Percentiles rank a stretch among this genome's conserved stretches.
phyloP scores from a whole-genome alignment of 345 rosid species.

The Odontarrhena argentea region DNA sequence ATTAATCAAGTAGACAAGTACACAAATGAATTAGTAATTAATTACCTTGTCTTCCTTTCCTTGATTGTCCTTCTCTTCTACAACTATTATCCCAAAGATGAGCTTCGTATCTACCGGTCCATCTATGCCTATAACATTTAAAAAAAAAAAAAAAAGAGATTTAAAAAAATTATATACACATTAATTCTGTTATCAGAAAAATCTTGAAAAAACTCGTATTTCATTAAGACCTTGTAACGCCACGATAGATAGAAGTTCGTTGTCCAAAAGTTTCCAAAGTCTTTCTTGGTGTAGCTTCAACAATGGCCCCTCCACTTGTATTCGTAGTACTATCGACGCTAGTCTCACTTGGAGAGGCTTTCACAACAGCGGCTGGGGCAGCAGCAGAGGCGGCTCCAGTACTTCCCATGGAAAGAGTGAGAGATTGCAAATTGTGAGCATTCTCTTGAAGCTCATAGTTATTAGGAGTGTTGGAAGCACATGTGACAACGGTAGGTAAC shows the following conservation, averaged over 20 bases:
- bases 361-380: slow-evolving; percentile 35
- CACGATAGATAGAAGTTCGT: slow-evolving; percentile 95
- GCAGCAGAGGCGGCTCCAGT: slow-evolving; percentile 29
- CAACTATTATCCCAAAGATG: slow-evolving; percentile 99
- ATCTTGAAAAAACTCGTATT: neutral
- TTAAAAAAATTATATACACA: neutral
- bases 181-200: neutral
- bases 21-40: neutral
- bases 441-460: slow-evolving; percentile 71
- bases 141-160: neutral
- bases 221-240: slow-evolving; percentile 78
- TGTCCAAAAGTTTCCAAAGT: slow-evolving; percentile 94
- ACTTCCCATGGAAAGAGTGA: slow-evolving; percentile 96
- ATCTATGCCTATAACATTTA: slow-evolving; percentile 70
- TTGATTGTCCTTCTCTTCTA: slow-evolving; percentile 97
- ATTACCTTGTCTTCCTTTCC: slow-evolving; percentile 97
- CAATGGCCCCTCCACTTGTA: slow-evolving; percentile 46
- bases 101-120: slow-evolving; percentile 99
- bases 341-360: slow-evolving; percentile 62
- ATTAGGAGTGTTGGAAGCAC: slow-evolving; percentile 39
- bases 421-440: slow-evolving; percentile 69
- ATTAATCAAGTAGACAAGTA: neutral
- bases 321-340: slow-evolving; percentile 62
- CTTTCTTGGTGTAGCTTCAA: slow-evolving; percentile 78
- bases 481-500: slow-evolving; percentile 52